Evolutionary conservation across 257 asterid genomes (phyloP), one percentile per base, ranked within the genome.

Genomic region (Plantago major): DNA sequence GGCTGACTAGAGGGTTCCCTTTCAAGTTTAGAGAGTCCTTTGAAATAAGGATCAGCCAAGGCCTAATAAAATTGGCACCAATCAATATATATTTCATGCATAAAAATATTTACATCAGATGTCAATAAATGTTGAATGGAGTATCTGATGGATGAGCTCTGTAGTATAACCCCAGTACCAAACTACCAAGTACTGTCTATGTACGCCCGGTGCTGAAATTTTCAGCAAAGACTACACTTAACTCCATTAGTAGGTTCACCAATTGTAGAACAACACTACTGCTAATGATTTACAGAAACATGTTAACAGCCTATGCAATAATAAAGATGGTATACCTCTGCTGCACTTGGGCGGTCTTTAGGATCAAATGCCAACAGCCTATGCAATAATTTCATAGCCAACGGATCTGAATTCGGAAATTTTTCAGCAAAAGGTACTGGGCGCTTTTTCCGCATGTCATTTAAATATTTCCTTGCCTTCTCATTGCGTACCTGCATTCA

Each of bases 391-490:
- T 71, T 79, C 46, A 90, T 87, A 42, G 95, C 96, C 69, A 75
- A 67, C 42, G 89, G 94, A 79, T 90, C 95, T 52, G 74, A 76
- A 62, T 77, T 79, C 8, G 79, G 76, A 67, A 90, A 87, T 74
- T 85, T 90, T 71, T 81, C 85, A 15, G 82, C 45, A 62, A 90
- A 87, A 64, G 81, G 56, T 66, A 85, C 77, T 12, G 84, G 67
- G 16, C 74, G 73, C 72, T 87, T 90, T 72, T 79, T 90, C 71
- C 84, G 81, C 95, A 90, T 85, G 56, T 75, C 82, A 56, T 64
- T 80, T 64, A 90, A 81, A 78, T 87, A 90, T 69, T 85, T 90
- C 59, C 96, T 80, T n/a, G 97, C 96, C 82, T 90, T 90, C 79
- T 87, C 97, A 50, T 87, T 87, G 50, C 96, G 87, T 45, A 90